Percentiles rank a stretch among this genome's conserved stretches.
phyloP scores from a whole-genome alignment of 148 eudicot genomes.

The Vaccinium darrowii region DNA sequence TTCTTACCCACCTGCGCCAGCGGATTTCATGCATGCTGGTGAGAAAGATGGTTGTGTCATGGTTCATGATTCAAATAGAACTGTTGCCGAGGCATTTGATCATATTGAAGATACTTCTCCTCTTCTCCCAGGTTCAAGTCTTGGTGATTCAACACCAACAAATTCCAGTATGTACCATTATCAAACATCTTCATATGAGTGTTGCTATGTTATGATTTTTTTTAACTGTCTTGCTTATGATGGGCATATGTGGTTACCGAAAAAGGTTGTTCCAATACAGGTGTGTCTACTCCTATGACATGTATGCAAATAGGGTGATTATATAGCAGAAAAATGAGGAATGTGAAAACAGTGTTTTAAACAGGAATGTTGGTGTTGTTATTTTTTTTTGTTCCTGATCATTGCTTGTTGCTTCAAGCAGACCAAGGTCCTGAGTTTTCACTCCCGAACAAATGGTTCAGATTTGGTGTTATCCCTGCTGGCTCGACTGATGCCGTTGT shows the following conservation, averaged over 20 bases:
- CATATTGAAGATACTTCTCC: slow-evolving; percentile 52
- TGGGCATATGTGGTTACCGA: slow-evolving; percentile 27
- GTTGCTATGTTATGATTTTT: slow-evolving; percentile 17
- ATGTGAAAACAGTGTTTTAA: neutral
- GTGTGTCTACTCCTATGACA: slow-evolving; percentile 33
- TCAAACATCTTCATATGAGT: neutral
- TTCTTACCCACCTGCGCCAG: slow-evolving; percentile 73
- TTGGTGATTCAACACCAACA: slow-evolving; percentile 35
- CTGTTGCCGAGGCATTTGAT: slow-evolving; percentile 34
- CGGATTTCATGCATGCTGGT: slow-evolving; percentile 41
- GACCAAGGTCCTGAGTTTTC: slow-evolving; percentile 53
- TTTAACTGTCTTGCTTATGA: slow-evolving; percentile 21
- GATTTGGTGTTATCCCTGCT: slow-evolving; percentile 92
- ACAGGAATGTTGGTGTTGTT: neutral
- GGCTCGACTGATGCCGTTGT: slow-evolving; percentile 98
- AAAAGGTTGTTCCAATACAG: slow-evolving; percentile 31
- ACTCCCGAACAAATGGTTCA: slow-evolving; percentile 73
- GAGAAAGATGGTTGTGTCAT: slow-evolving; percentile 30
- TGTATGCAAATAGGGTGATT: neutral
- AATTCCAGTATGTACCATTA: slow-evolving; percentile 47
- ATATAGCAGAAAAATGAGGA: neutral
- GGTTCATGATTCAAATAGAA: slow-evolving; percentile 39
- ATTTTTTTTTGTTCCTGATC: slow-evolving; percentile 10
- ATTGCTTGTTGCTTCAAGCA: slow-evolving; percentile 29
- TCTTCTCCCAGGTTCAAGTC: slow-evolving; percentile 47